These are phyloP conservation scores for Vachellia collinsii DNA, from an alignment of 306 rosid genomes.

Conservation along the genomic window DNA sequence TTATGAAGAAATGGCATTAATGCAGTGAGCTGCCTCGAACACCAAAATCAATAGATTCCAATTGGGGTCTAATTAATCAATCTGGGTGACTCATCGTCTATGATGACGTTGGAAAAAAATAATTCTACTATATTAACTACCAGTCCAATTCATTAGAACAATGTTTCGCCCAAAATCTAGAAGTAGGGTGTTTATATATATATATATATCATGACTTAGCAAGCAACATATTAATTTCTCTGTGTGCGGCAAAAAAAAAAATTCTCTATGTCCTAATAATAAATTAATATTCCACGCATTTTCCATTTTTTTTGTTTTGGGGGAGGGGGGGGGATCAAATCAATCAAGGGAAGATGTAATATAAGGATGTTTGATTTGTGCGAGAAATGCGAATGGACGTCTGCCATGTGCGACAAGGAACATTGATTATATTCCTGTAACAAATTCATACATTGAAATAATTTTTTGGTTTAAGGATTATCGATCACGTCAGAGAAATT, in stretches of 20 bases:
- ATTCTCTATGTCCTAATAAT: too few species aligned
- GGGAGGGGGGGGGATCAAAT: too few species aligned
- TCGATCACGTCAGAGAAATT: neutral
- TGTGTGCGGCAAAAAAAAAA: too few species aligned
- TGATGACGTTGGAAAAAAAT: neutral
- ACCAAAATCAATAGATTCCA: neutral
- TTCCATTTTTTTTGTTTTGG: too few species aligned
- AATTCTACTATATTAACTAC: neutral
- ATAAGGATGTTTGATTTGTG: neutral
- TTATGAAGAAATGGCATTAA: neutral
- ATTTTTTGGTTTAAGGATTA: neutral
- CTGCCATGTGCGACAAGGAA: neutral
- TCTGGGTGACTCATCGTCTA: neutral
- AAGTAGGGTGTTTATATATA: neutral
- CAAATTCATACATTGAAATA: neutral
- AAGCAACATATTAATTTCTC: neutral
- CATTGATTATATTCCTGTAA: neutral
- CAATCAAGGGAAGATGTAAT: too few species aligned
- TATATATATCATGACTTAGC: neutral
- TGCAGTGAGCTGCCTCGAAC: neutral
- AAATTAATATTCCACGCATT: too few species aligned
- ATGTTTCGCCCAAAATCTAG: neutral
- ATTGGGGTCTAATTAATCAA: neutral
- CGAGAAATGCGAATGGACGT: neutral
- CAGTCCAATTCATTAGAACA: neutral